Evolutionary conservation across 495 filamentous ascomycete species (phyloP), one percentile per base, ranked within the genome.

Genomic region (Trichoderma reesei): DNA sequence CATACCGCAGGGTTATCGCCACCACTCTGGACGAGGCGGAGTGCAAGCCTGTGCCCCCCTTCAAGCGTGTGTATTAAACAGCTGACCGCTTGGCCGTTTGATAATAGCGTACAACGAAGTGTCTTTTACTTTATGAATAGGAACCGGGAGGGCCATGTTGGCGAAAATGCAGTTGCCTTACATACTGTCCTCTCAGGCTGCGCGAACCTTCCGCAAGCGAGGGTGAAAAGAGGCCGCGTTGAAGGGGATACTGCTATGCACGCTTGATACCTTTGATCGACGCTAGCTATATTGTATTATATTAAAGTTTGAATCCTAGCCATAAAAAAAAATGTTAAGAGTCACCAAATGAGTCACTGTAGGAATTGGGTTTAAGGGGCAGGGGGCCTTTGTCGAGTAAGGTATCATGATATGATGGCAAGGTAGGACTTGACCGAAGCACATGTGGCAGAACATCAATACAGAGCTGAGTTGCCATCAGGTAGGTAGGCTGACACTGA

Each of bases 11-110:
- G 60, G 92, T 96, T 65, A 84, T 88, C 64, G 81, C 80, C 67
- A 83, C 82, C 65, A 96, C 92, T 20, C 79, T 96, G 67, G 92
- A 96, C 74, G 90, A 90, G 82, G 85, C 80, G 65, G 91, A 96
- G 82, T 96, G 91, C 84, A 87, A 88, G 81, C 76, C 88, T 61
- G 89, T 95, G 64, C 90, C 89, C 67, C 90, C 90, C 36, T 91
- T 93, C 82, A 90, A 91, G 85, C 86, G 89, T 83, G 82, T 84
- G 65, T 92, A 92, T 78, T 90, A 89, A 77, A 20, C 41, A 34
- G 51, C 51, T 33, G 51, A 56, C 7, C 34, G 10, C 13, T 26
- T 33, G 8, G 51, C 10, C 26, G 51, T 56, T 56, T 13, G 51
- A 56, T 56, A 10, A 6, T 9, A 33, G 16, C 51, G 51, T 56